These are phyloP conservation scores for Caloboletus inedulis DNA, from an alignment of 1,284 basidiomycete genomes.

Conservation along the genomic window DNA sequence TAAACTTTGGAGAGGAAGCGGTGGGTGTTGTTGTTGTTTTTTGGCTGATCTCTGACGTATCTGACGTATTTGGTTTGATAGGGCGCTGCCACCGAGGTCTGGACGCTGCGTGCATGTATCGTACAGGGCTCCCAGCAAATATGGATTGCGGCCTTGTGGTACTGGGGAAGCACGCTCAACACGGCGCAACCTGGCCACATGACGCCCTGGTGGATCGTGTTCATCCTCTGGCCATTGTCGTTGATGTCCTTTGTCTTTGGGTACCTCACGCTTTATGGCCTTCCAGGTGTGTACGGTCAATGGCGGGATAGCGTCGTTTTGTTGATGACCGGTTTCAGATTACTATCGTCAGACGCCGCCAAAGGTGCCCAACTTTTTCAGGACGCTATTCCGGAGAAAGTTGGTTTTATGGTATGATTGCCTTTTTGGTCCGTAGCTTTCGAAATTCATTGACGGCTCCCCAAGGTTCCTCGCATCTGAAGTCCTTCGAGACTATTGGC, in stretches of 20 bases:
- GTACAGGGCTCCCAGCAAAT: slow-evolving; percentile 92
- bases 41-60: background rate
- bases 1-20: slow-evolving; percentile 95
- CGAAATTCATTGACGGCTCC: slow-evolving; percentile 2
- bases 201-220: slow-evolving; percentile 80
- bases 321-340: slow-evolving; percentile 41
- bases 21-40: slow-evolving; percentile 40
- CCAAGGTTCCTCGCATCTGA: slow-evolving; percentile 78
- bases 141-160: slow-evolving; percentile 92
- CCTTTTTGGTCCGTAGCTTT: background rate
- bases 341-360: slow-evolving; percentile 88
- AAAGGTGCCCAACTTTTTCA: slow-evolving; percentile 88
- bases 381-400: slow-evolving; percentile 83
- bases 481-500: slow-evolving; percentile 87
- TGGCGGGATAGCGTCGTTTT: background rate
- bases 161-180: slow-evolving; percentile 85
- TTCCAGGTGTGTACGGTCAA: slow-evolving; percentile 60
- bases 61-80: slow-evolving; percentile 29
- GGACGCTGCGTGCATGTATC: slow-evolving; percentile 84
- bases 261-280: slow-evolving; percentile 79
- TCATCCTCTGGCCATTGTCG: slow-evolving; percentile 81
- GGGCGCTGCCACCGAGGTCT: slow-evolving; percentile 89
- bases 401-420: slow-evolving; percentile 71
- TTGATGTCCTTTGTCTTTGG: slow-evolving; percentile 72
- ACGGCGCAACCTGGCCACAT: slow-evolving; percentile 44